Evolutionary conservation across 345 rosid genomes (phyloP).

Genomic region (Corchorus capsularis): DNA sequence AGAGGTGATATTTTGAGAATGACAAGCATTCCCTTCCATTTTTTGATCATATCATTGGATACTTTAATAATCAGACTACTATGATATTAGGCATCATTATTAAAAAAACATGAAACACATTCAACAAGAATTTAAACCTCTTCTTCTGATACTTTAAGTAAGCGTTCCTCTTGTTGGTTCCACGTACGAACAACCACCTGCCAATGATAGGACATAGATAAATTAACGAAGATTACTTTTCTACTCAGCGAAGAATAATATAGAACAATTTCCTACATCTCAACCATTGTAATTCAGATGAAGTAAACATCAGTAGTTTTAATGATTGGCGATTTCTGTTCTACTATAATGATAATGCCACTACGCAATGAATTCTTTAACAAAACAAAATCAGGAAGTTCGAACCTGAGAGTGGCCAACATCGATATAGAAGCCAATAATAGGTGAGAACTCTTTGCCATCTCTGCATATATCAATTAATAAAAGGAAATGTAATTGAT

Average conservation of each 20-base stretch:
- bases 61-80: background rate
- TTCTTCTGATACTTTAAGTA: constrained; percentile 66
- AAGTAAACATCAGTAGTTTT: background rate
- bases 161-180: constrained; percentile 70
- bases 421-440: constrained; percentile 73
- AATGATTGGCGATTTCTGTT: background rate
- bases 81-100: background rate
- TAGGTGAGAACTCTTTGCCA: constrained; percentile 85
- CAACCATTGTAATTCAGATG: background rate
- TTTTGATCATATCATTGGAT: background rate
- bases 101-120: background rate
- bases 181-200: constrained; percentile 86
- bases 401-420: constrained; percentile 66
- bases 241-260: background rate
- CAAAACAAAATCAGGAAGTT: background rate
- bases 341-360: background rate
- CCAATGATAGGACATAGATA: constrained; percentile 14
- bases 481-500: background rate
- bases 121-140: constrained; percentile 56
- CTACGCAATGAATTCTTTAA: background rate
- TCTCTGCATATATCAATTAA: constrained; percentile 48
- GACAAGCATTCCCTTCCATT: background rate
- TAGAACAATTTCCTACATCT: background rate
- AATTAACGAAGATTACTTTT: background rate
- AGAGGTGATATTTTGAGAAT: background rate